Conservation (phyloP, 2,329 filamentous ascomycete genomes). For the Cordyceps cicadae region DNA sequence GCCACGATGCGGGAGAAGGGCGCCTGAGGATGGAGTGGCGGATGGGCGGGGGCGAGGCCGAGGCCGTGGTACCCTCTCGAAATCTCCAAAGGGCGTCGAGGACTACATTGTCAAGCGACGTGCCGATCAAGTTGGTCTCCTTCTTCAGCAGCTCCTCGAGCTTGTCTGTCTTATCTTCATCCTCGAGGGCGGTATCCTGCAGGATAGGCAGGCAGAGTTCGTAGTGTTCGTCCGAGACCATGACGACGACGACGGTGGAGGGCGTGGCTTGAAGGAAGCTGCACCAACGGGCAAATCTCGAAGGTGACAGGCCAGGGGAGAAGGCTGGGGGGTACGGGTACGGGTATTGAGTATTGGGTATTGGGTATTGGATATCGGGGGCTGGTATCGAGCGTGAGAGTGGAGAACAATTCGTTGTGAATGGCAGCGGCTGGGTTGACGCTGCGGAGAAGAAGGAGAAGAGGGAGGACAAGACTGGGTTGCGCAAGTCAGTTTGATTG, state of each 20-base stretch:
- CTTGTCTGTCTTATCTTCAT: conserved; percentile 91
- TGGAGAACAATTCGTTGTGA: background rate
- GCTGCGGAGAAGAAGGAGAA: background rate
- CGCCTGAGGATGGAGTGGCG: conserved; percentile 85
- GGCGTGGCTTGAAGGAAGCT: background rate
- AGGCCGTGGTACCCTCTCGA: conserved; percentile 55
- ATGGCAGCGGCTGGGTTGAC: background rate
- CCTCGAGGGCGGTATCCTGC: conserved; percentile 71
- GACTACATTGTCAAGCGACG: conserved; percentile 78
- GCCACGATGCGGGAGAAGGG: conserved; percentile 90
- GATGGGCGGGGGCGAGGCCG: conserved; percentile 72
- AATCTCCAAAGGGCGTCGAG: conserved; percentile 86
- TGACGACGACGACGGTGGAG: conserved; percentile 34
- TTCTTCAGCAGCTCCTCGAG: conserved; percentile 78
- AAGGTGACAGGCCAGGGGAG: background rate
- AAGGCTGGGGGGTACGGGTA: too few species aligned
- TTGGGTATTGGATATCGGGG: background rate
- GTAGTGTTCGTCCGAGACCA: conserved; percentile 91
- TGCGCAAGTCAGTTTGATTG: background rate
- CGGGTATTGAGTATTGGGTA: background rate
- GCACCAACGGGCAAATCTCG: background rate
- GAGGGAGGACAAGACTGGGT: background rate
- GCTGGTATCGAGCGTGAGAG: background rate
- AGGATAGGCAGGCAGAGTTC: conserved; percentile 85
- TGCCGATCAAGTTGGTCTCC: conserved; percentile 66